A percentile compares a stretch with the other conserved stretches of the same genome.
Evolutionary conservation across 1,284 basidiomycete genomes (phyloP).

Genomic region (Ceratobasidium sp.): DNA sequence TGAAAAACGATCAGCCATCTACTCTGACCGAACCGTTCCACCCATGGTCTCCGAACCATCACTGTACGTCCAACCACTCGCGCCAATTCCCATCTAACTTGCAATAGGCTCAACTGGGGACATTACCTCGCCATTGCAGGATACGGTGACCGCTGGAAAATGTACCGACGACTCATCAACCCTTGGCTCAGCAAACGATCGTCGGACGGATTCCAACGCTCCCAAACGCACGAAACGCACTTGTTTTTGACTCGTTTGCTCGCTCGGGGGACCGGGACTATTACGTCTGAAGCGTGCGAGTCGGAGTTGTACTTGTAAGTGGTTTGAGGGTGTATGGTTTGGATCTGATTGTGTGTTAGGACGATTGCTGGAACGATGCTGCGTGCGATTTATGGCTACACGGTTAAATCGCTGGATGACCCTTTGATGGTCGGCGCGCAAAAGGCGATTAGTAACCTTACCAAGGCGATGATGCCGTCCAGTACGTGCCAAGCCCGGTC

Average conservation of each 20-base stretch:
- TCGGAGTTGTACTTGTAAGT: constrained; percentile 15
- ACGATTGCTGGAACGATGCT: constrained; percentile 13
- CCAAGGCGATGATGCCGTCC: not conserved
- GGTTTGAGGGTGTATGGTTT: not conserved
- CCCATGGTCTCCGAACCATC: not conserved
- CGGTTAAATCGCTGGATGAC: not conserved
- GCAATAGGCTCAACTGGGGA: constrained; percentile 8
- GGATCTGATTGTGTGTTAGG: not conserved
- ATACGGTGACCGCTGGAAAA: constrained; percentile 14
- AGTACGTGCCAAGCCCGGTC: not conserved
- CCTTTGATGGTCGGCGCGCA: not conserved
- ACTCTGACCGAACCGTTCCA: not conserved
- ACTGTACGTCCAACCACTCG: not conserved
- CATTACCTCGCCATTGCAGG: not conserved
- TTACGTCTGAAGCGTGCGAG: not conserved
- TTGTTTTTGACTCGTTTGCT: not conserved
- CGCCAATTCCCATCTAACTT: not conserved
- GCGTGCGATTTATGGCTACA: constrained; percentile 15
- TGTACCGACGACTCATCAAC: constrained; percentile 15
- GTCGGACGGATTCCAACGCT: not conserved
- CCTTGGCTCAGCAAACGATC: not conserved
- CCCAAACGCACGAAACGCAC: not conserved
- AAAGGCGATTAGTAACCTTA: not conserved
- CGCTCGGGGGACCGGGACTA: not conserved
- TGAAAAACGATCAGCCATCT: constrained; percentile 12